Percentiles rank a stretch among this genome's conserved stretches.
These are phyloP conservation scores for Pichia rugopelliculosa DNA, from an alignment of 805 yeast genomes.

Conservation along the genomic window DNA sequence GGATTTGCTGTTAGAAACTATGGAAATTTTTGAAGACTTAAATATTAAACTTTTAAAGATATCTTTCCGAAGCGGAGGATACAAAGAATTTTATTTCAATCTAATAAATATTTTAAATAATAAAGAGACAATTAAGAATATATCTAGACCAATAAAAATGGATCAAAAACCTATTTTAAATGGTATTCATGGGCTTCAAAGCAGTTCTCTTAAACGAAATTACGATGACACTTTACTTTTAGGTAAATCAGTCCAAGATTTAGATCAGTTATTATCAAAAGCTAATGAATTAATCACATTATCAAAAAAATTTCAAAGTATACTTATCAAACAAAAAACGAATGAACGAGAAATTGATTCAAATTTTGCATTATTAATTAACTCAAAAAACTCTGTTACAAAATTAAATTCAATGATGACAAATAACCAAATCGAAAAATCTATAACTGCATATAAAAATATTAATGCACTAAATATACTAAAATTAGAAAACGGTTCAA, in stretches of 20 bases:
- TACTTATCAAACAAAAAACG: constrained; percentile 14
- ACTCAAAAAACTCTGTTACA: constrained; percentile 24
- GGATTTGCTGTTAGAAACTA: neutral
- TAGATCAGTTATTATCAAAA: constrained; percentile 68
- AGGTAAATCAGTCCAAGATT: constrained; percentile 64
- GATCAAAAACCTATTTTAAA: neutral
- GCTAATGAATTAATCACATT: constrained; percentile 65
- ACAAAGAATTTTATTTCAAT: constrained; percentile 35
- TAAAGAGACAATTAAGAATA: neutral
- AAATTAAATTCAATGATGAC: constrained; percentile 24
- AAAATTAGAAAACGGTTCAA: constrained; percentile 9
- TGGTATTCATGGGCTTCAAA: constrained; percentile 70
- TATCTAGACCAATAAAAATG: neutral
- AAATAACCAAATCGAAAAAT: constrained; percentile 22
- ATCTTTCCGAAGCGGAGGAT: constrained; percentile 73
- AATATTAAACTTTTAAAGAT: constrained; percentile 43
- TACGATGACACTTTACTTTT: constrained; percentile 54
- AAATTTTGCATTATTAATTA: constrained; percentile 21
- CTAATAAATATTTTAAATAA: neutral
- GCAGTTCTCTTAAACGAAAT: constrained; percentile 45
- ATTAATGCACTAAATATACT: constrained; percentile 16
- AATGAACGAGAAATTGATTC: constrained; percentile 16
- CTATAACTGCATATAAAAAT: constrained; percentile 17
- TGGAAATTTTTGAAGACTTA: constrained; percentile 6
- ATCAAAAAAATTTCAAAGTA: constrained; percentile 36